Base-by-base conservation (phyloP, 176 grass and related monocot species). In the Eragrostis nindensis region DNA sequence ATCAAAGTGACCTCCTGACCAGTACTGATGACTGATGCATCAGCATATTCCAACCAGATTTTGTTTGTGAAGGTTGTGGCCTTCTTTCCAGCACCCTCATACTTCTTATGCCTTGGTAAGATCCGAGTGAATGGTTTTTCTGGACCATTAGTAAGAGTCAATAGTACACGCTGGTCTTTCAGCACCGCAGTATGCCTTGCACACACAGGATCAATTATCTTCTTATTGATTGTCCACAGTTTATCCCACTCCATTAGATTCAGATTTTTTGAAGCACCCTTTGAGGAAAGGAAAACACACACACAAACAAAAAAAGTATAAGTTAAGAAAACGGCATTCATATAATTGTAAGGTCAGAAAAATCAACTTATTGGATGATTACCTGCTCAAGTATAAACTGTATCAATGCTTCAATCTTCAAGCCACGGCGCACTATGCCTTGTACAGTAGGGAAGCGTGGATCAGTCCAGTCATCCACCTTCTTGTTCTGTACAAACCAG, bases 171-270 rank as follows among this genome's bases (percentile, higher is more conserved):
- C 24, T 86, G 78, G 59, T 91, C 87, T 76, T 88, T 89, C 44
- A 91, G 73, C 44, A 98, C 86, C 25, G 95, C 88, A 14, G 92
- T 94, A 79, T 98, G 92, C 73, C 95, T 91, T 21, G 90, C 80
- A 45, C 95, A 94, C 69, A 94, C 87, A 52, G 95, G 95, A 80
- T 94, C 95, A 55, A 94, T 87, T 80, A 92, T 87, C 79, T 89
- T 98, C 66, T 98, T 94, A 87, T 94, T 98, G 66, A 94, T 94
- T 45, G 92, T 98, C 95, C 92, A 94, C 50, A 98, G 84, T 76
- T 94, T 98, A 83, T 98, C 95, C 92, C 92, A 91, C 83, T 98
- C 92, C 92, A 98, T 98, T 50, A 98, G 87, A 88, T 98, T 98
- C 18, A 98, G 83, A 83, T 94, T 98, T 75, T 98, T 94, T 27